Evolutionary conservation across 345 rosid genomes (phyloP).

Genomic region (Aquilaria yunnanensis): DNA sequence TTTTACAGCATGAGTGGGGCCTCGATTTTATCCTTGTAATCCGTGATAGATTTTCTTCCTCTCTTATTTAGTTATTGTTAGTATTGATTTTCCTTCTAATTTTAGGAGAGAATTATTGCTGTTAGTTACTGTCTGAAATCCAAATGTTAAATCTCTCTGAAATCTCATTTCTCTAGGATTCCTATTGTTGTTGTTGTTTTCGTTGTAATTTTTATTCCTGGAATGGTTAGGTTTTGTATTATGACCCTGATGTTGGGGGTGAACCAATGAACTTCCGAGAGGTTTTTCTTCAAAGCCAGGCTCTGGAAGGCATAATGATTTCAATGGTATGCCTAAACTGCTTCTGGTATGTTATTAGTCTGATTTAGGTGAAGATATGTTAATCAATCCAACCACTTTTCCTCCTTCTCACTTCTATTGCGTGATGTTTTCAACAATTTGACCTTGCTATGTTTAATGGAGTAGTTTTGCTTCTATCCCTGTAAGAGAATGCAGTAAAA

Average conservation of each 20-base stretch:
- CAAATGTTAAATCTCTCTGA: not conserved
- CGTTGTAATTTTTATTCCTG: not conserved
- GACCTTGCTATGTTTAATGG: not conserved
- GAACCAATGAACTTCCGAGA: constrained; percentile 80
- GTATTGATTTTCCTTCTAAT: too few species aligned
- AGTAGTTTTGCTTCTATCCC: too few species aligned
- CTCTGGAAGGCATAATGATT: constrained; percentile 79
- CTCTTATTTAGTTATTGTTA: too few species aligned
- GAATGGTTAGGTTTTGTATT: constrained; percentile 62
- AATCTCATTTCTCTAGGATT: not conserved
- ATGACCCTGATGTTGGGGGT: constrained; percentile 75
- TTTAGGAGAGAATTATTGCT: too few species aligned
- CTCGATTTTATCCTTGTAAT: too few species aligned
- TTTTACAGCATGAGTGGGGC: too few species aligned
- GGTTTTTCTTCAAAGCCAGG: constrained; percentile 95
- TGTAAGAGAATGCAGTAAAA: constrained; percentile 6
- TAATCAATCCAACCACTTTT: too few species aligned
- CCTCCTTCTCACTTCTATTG: not conserved
- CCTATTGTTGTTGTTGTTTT: constrained; percentile 9
- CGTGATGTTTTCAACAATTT: constrained; percentile 1
- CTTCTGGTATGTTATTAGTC: constrained; percentile 3
- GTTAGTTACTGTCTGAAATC: not conserved
- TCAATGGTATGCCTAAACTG: constrained; percentile 59
- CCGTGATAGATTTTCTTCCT: too few species aligned
- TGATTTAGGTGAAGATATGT: constrained; percentile 9